Evolutionary conservation across 2,329 filamentous ascomycete genomes (phyloP).

Genomic region (Sarocladium oryzae): DNA sequence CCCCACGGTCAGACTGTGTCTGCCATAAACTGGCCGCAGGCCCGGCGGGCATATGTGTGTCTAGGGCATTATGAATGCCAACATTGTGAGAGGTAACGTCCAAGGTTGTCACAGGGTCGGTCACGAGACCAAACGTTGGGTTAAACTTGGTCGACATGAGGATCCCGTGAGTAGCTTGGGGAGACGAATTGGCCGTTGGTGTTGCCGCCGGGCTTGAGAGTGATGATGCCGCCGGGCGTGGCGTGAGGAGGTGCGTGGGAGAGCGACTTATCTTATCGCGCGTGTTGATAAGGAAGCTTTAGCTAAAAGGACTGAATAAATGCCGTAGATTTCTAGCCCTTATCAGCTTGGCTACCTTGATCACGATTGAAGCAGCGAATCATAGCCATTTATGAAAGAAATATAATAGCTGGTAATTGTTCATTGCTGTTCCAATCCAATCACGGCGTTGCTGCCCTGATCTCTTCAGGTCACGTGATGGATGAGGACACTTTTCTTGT

Average conservation of each 20-base stretch:
- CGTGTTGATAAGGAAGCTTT: not conserved
- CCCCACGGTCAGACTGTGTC: not conserved
- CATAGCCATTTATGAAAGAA: constrained; percentile 7
- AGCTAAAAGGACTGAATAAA: not conserved
- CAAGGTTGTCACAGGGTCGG: not conserved
- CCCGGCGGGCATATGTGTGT: constrained; percentile 3
- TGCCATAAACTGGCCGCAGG: not conserved
- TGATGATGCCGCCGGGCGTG: not conserved
- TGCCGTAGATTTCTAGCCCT: not conserved
- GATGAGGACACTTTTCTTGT: too few relatives aligned
- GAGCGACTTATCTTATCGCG: constrained; percentile 6
- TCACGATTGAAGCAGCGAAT: constrained; percentile 13
- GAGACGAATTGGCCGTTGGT: not conserved
- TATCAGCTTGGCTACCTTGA: not conserved
- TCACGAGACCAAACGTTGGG: too few relatives aligned
- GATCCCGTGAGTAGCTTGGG: not conserved
- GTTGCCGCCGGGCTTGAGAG: constrained; percentile 2
- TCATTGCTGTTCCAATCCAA: too few relatives aligned
- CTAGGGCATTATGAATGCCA: not conserved
- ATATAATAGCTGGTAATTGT: too few relatives aligned
- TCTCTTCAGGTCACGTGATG: not conserved
- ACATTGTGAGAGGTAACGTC: not conserved
- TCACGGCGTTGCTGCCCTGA: not conserved
- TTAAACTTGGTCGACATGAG: not conserved
- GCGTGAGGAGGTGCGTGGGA: not conserved